A percentile compares a stretch with the other conserved stretches of the same genome.
phyloP scores from a whole-genome alignment of 2,329 filamentous ascomycete species.

The Fusarium udum region DNA sequence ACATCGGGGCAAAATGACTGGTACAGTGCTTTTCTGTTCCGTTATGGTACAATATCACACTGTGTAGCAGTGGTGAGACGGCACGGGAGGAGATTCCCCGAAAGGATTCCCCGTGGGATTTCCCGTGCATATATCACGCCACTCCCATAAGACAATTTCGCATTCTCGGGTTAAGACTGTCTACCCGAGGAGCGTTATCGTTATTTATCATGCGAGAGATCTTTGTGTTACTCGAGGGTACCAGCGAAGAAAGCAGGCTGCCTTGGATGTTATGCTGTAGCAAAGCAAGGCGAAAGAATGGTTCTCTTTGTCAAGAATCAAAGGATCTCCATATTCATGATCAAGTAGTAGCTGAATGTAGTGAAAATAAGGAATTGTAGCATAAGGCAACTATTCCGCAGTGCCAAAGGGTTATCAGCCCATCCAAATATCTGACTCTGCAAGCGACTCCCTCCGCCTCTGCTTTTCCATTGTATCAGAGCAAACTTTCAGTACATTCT shows the following conservation, averaged over 20 bases:
- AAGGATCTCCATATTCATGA: accelerated
- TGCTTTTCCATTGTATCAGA: not conserved
- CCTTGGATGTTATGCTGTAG: not conserved
- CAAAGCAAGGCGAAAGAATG: not conserved
- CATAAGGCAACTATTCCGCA: not conserved
- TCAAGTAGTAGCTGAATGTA: accelerated
- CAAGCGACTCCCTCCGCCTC: not conserved
- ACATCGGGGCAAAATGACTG: not conserved
- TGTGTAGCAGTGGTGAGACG: not conserved
- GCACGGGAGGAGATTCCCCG: not conserved
- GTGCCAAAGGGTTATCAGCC: not conserved
- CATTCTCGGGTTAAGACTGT: not conserved
- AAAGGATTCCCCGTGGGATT: not conserved
- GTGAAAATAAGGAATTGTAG: accelerated
- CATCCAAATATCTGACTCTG: not conserved
- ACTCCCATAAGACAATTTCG: no score
- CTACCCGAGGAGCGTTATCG: not conserved
- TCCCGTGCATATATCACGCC: not conserved
- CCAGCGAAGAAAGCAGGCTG: no score
- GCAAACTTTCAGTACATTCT: not conserved
- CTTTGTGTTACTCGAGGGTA: not conserved
- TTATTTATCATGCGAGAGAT: no score
- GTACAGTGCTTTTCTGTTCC: not conserved
- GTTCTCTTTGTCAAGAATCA: not conserved
- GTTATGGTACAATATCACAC: accelerated